Conservation (phyloP, 192 early-diverging fungal genomes). For the Helicostylum pulchrum region DNA sequence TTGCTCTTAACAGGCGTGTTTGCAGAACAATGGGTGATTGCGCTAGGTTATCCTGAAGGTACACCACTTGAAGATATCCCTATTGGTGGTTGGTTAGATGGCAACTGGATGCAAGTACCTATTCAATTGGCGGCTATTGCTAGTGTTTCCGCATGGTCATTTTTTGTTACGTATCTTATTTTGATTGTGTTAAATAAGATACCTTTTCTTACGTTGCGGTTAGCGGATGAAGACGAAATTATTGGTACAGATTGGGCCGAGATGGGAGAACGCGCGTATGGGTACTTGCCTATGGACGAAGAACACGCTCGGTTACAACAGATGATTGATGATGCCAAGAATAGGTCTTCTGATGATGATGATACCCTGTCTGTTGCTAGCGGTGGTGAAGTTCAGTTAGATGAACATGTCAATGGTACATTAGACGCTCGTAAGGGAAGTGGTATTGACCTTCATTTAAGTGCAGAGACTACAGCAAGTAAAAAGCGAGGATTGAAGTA, state of each 20-base stretch:
- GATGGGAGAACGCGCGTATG: slow-evolving; percentile 79
- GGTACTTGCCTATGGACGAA: slow-evolving; percentile 34
- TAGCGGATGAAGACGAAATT: slow-evolving; percentile 68
- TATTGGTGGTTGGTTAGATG: slow-evolving; percentile 75
- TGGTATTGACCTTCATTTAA: too few species aligned
- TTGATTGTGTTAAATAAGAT: slow-evolving; percentile 68
- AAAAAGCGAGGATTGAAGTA: not conserved
- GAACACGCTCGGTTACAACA: slow-evolving; percentile 6
- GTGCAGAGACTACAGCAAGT: not conserved
- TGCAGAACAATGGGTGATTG: slow-evolving; percentile 67
- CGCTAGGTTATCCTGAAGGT: slow-evolving; percentile 54
- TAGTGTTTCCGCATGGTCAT: slow-evolving; percentile 71
- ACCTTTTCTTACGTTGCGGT: slow-evolving; percentile 72
- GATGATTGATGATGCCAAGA: not conserved
- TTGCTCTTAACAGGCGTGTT: slow-evolving; percentile 85
- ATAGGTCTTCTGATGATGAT: not conserved
- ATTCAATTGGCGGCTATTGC: slow-evolving; percentile 74
- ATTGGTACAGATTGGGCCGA: slow-evolving; percentile 79
- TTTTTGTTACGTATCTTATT: slow-evolving; percentile 69
- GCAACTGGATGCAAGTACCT: slow-evolving; percentile 76
- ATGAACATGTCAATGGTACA: not conserved
- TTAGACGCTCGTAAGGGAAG: not conserved
- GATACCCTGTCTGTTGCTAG: not conserved
- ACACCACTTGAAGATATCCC: slow-evolving; percentile 44
- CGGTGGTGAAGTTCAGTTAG: not conserved